Conservation (phyloP, 306 rosid genomes). For the Dalbergia cochinchinensis region DNA sequence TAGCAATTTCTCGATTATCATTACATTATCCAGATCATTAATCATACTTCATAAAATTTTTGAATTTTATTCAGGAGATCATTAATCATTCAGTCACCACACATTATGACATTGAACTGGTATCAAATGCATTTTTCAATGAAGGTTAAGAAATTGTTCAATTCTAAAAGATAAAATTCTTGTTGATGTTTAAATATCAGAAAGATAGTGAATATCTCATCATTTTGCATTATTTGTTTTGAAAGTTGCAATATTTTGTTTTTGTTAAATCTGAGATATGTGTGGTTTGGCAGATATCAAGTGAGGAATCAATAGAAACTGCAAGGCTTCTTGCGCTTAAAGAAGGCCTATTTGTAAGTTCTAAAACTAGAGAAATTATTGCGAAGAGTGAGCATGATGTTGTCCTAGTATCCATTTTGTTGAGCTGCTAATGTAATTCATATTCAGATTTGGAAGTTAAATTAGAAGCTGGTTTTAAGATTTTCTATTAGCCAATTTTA, state of each 20-base stretch:
- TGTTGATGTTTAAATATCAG: constrained; percentile 5
- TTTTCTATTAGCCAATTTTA: constrained; percentile 1
- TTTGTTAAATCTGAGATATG: constrained; percentile 37
- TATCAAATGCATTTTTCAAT: constrained; percentile 25
- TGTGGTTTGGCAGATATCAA: constrained; percentile 63
- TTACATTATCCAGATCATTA: constrained; percentile 18
- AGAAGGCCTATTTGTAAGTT: constrained; percentile 87
- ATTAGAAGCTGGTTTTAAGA: not conserved
- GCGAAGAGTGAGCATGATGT: constrained; percentile 14
- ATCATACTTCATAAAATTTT: not conserved
- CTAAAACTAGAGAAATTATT: constrained; percentile 28
- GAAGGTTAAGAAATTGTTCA: not conserved
- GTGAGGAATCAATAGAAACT: constrained; percentile 77
- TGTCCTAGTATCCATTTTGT: constrained; percentile 9
- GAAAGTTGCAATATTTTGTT: constrained; percentile 8
- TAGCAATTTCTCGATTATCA: constrained; percentile 27
- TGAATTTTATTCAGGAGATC: too few relatives aligned
- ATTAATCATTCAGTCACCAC: too few relatives aligned
- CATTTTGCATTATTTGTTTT: constrained; percentile 24
- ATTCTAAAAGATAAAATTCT: constrained; percentile 7
- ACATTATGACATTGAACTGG: not conserved
- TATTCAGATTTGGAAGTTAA: constrained; percentile 2
- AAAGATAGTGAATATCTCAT: constrained; percentile 18
- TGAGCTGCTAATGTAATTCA: not conserved
- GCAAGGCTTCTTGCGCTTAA: constrained; percentile 75